Evolutionary conservation across 2,329 filamentous ascomycete species (phyloP), one percentile per base, ranked within the genome.

Genomic region (Teratosphaeria destructans): DNA sequence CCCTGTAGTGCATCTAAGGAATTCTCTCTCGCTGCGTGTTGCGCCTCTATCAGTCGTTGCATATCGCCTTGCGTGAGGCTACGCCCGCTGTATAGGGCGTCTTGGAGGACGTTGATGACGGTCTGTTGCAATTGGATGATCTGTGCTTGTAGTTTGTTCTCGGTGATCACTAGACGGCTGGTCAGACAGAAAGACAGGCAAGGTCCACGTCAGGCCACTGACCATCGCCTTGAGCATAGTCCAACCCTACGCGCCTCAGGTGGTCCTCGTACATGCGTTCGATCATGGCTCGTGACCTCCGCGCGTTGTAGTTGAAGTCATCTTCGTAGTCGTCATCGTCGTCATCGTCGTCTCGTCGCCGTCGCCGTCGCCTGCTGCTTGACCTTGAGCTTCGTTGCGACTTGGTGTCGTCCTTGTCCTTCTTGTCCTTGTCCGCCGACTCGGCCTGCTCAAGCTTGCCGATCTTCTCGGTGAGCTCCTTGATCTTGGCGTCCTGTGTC

Each of bases 61-160:
- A 75, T 71, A 62, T 77, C 74, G 57, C 69, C 66, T 56, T 71
- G 72, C 12, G 71, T 71, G 16, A 76, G 68, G 34, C 70, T 68
- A 16, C 74, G 73, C 49, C 73, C 73, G 61, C 72, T 74, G 60
- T 71, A 69, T 27, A 76, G 66, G n/a, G 75, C 75, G 55, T 76
- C 74, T 67, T 77, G 74, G 16, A 77, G 70, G 54, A 77, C 72
- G 37, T 67, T 68, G 61, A 77, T 77, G 59, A 77, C 75, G 11
- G 75, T 75, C 52, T 76, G 74, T 59, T 77, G 75, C 19, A 77
- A 71, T 11, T 69, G 64, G 54, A 77, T 76, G 62, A 76, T 73
- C 58, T 76, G 74, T 11, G 72, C 72, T 63, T 76, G 75, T 32
- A 77, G 70, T 57, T 71, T 70, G 61, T 76, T 77, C 59, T 76